A percentile compares a stretch with the other conserved stretches of the same genome.
Evolutionary conservation across 139 green algal species (phyloP).

Genomic region (Trebouxia sp.): DNA sequence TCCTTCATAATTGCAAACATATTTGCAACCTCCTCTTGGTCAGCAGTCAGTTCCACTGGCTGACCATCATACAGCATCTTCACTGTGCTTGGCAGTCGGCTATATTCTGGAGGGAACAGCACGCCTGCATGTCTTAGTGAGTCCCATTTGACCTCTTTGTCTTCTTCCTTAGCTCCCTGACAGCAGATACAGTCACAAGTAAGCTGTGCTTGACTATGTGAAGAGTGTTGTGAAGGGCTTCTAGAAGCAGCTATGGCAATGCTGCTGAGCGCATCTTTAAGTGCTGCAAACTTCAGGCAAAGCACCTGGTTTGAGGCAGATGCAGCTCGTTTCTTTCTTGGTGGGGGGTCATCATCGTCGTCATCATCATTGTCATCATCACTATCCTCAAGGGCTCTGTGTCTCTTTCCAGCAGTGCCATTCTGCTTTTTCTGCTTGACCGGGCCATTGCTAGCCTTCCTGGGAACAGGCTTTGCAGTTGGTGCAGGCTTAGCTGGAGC

Average conservation of each 20-base stretch:
- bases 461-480: constrained; percentile 4
- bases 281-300: background rate
- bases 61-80: constrained; percentile 95
- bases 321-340: constrained; percentile 5
- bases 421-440: constrained; percentile 10
- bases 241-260: too few relatives aligned
- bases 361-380: background rate
- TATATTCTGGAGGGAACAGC: constrained; percentile 95
- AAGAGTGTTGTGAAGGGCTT: too few relatives aligned
- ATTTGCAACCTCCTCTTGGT: constrained; percentile 84
- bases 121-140: constrained; percentile 91
- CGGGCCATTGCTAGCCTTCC: background rate
- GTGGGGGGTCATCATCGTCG: background rate
- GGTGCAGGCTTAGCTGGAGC: background rate
- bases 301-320: background rate
- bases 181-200: background rate
- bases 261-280: background rate
- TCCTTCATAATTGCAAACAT: constrained; percentile 97
- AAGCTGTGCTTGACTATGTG: too few relatives aligned
- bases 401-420: too few relatives aligned
- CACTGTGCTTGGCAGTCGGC: constrained; percentile 80
- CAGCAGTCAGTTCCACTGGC: constrained; percentile 86
- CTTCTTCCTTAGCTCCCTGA: constrained; percentile 33
- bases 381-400: background rate
- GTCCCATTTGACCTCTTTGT: constrained; percentile 78